These are phyloP conservation scores for Termitomyces sp. DNA, from an alignment of 768 basidiomycete genomes.

Conservation along the genomic window DNA sequence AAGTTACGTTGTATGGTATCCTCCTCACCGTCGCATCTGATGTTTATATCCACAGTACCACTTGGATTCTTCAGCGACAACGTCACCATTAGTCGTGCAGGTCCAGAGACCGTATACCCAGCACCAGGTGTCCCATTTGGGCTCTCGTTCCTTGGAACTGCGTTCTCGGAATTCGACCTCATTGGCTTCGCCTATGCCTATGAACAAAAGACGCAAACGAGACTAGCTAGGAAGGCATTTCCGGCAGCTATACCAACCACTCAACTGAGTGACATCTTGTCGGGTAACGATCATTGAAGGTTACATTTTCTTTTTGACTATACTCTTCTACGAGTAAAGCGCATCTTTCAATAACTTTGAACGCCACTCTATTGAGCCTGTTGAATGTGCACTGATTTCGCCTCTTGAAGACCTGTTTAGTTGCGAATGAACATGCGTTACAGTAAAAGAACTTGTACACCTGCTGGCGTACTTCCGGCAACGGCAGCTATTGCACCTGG, in stretches of 20 bases:
- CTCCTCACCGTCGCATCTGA: not conserved
- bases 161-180: constrained; percentile 54
- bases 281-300: not conserved
- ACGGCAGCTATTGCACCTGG: too few relatives aligned
- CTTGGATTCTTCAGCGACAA: constrained; percentile 54
- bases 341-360: not conserved
- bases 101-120: constrained; percentile 40
- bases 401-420: not conserved
- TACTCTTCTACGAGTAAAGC: not conserved
- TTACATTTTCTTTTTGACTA: too few relatives aligned
- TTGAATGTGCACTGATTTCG: not conserved
- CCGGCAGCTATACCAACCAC: constrained; percentile 52
- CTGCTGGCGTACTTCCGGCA: too few relatives aligned
- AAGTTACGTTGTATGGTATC: constrained; percentile 3
- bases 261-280: constrained; percentile 33
- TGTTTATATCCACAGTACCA: constrained; percentile 35
- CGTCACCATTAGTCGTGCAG: constrained; percentile 32
- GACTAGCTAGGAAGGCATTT: constrained; percentile 44
- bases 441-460: too few relatives aligned
- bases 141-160: constrained; percentile 56
- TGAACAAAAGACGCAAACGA: constrained; percentile 56
- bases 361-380: not conserved
- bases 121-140: constrained; percentile 59
- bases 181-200: constrained; percentile 59
- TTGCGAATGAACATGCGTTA: not conserved